phyloP scores from a whole-genome alignment of 129 eudicot species.

The sunflower (Helianthus annuus) region HanXRQr2.0-SUNRISE NC_035444.2:94174373-94174872 shows the following conservation, averaged over 20 bases:
- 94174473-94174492: too few species aligned
- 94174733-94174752: constrained; percentile 8
- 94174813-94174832: constrained; percentile 61
- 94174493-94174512: background rate
- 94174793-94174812: constrained; percentile 83
- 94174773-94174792: constrained; percentile 88
- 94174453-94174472: too few species aligned
- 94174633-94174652: constrained; percentile 64
- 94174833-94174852: constrained; percentile 81
- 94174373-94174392: too few species aligned
- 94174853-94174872: constrained; percentile 91
- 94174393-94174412: too few species aligned
- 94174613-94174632: constrained; percentile 60
- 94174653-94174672: constrained; percentile 80
- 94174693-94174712: background rate
- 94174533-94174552: constrained; percentile 84
- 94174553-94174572: constrained; percentile 91
- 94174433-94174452: too few species aligned
- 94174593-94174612: constrained; percentile 52
- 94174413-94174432: too few species aligned
- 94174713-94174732: background rate
- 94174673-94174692: background rate
- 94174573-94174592: constrained; percentile 88
- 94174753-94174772: constrained; percentile 82
- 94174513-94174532: background rate